phyloP scores from a whole-genome alignment of 2,329 filamentous ascomycete genomes.

The Neopestalotiopsis rosae region DNA sequence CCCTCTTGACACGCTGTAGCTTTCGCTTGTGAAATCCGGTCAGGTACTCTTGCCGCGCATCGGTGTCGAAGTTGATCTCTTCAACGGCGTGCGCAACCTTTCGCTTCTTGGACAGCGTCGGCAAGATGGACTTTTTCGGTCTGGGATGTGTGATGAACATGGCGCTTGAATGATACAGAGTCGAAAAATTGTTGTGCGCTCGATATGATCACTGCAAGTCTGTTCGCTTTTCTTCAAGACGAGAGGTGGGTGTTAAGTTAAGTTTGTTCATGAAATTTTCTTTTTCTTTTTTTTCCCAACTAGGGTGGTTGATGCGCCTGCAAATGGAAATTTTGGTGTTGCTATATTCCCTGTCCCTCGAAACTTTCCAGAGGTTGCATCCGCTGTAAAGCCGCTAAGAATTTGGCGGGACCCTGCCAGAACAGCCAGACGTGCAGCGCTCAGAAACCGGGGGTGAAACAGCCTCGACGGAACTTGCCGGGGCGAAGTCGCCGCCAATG shows the following conservation, averaged over 20 bases:
- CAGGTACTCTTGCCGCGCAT: conserved; percentile 82
- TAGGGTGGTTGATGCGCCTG: neutral
- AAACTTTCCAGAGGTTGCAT: neutral
- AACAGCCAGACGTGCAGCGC: neutral
- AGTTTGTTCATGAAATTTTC: conserved; percentile 5
- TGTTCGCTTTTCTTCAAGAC: neutral
- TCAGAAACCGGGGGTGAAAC: neutral
- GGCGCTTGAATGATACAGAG: neutral
- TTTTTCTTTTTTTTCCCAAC: conserved; percentile 10
- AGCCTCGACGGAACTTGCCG: conserved; percentile 16
- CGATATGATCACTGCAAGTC: conserved; percentile 13
- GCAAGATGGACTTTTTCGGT: conserved; percentile 61
- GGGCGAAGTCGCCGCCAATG: neutral
- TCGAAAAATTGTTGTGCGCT: neutral
- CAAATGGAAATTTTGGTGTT: conserved; percentile 1
- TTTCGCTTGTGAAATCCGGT: conserved; percentile 98
- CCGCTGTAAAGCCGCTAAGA: conserved; percentile 12
- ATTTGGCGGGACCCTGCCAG: neutral
- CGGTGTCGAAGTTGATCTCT: conserved; percentile 84
- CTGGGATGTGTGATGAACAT: conserved; percentile 62
- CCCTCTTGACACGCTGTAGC: conserved; percentile 80
- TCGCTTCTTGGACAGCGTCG: conserved; percentile 69
- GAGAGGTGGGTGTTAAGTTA: neutral
- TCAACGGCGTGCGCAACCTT: conserved; percentile 67
- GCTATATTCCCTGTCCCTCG: conserved; percentile 4